Base-by-base conservation (phyloP, 1,284 basidiomycete species). In the Malassezia nana region DNA sequence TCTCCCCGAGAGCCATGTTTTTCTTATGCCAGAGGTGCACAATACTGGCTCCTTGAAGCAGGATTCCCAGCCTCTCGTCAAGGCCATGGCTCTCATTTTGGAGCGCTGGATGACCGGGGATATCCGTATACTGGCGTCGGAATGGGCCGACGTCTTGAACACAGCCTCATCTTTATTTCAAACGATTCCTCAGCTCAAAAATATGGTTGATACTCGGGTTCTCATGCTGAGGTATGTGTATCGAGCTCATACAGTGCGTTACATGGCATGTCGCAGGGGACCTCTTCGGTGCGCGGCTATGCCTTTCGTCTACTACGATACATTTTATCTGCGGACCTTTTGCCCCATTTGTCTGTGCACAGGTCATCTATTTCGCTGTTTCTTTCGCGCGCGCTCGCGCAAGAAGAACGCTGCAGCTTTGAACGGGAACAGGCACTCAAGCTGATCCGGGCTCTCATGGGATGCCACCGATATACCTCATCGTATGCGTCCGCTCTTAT, bases 391-490 rank as follows among this genome's bases (percentile, higher is more conserved):
- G 41, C 53, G 15, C 15, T 55, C 0, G n/a, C 31, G 24, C 47
- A 28, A 15, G 47, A 50, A n/a, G 32, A 39, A 1, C 7, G n/a
- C 0, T 28, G n/a, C 9, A 38, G 13, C 7, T 35, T 31, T 2
- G 92, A 98, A 77, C 87, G 90, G 68, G 88, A 95, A 70, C 90
- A 96, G 73, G 89, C 83, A n/a, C 82, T 99, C 64, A 88, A 89
- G 59, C 81, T 96, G 18, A 81, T 96, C 43, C 84, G 92, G n/a
- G 78, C 83, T 1, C 81, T 91, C 35, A 81, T 91, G 18, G 35
- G 6, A 20, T 38, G 35, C 20, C 35, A 38, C 12, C 83, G 86
- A 64, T 54, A 65, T 8, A 29, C 83, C 86, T 56, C 8, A 45
- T 49, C 22, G 56, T 31, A 59, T n/a, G 83, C 59, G 18, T 47